Base-by-base conservation (phyloP, 257 asterid species). In the Thymus mandschuricus region DNA sequence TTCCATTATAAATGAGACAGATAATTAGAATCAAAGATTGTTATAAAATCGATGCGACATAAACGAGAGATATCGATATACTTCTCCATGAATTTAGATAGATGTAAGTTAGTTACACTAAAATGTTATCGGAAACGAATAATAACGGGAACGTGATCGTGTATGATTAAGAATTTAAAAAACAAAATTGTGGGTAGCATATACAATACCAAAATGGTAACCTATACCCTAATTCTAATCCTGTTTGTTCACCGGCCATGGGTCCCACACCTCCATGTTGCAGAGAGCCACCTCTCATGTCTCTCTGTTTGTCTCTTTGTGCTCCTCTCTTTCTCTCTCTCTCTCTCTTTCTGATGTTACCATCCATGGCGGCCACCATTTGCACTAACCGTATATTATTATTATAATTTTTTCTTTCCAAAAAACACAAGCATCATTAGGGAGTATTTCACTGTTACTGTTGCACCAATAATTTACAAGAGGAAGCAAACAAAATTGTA, bases 281-380 rank as follows among this genome's bases (percentile, higher is more conserved):
- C 73, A 64, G 73, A 64, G 73, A 75, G 75, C 79, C 76, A 62
- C 69, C 76, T 71, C 62, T 66, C 27, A 34, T 61, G 66, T 1
- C 44, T 35, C 21, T 21, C 21, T 69, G 78, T 74, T 75, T 56
- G 29, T 74, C 74, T 43, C 29, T 60, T 81, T 73, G 75, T 73
- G 81, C 84, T 63, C 21, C 21, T 21, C 21, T 21, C 21, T 21
- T 0, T 21, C 76, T 74, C 74, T 56, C 15, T 74, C 74, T 43
- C 29, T 60, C 80, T 73, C 84, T 63, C 72, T 78, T 59, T 79
- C 80, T 61, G 80, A 77, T 80, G 89, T 71, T 72, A 73, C 79
- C 86, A 79, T 81, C 92, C 69, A 78, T 87, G 94, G 91, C 85
- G 83, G 82, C 94, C 87, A 79, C 66, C 76, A 80, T 83, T 73